Percentiles rank a stretch among this genome's conserved stretches.
phyloP scores from a whole-genome alignment of 1,284 basidiomycete genomes.

The Moesziomyces aphidis region DNA sequence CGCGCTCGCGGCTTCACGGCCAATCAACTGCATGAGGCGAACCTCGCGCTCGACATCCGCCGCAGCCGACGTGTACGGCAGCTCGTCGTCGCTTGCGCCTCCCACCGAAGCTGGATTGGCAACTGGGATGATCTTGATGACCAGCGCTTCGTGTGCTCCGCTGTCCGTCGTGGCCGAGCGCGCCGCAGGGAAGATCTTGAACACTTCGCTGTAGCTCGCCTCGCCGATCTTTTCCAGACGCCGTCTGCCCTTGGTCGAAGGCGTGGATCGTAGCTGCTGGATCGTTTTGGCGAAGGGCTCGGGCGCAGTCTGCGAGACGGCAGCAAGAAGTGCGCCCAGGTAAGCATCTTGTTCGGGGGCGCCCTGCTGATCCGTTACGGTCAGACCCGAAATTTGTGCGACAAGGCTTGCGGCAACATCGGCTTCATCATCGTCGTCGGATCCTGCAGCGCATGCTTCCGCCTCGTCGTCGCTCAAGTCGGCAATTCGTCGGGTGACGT shows the following conservation, averaged over 20 bases:
- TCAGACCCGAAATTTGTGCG: constrained; percentile 12
- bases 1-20: constrained; percentile 10
- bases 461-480: constrained; percentile 24
- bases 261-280: constrained; percentile 5
- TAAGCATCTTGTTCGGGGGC: not conserved
- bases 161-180: not conserved
- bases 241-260: constrained; percentile 4
- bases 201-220: constrained; percentile 98
- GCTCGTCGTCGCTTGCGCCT: constrained; percentile 30
- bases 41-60: constrained; percentile 88
- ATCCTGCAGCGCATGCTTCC: constrained; percentile 5
- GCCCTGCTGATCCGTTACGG: constrained; percentile 9
- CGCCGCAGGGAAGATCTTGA: constrained; percentile 68
- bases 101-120: constrained; percentile 46
- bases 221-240: constrained; percentile 83
- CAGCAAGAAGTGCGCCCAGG: constrained; percentile 17
- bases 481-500: constrained; percentile 19
- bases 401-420: constrained; percentile 24
- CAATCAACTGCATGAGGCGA: constrained; percentile 80
- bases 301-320: constrained; percentile 30
- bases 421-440: constrained; percentile 22
- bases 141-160: constrained; percentile 15
- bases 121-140: constrained; percentile 79
- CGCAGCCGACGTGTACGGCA: constrained; percentile 70
- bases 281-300: constrained; percentile 13